Base-by-base conservation (phyloP, 1,139 yeast genomes). In the Scheffersomyces titani region DNA sequence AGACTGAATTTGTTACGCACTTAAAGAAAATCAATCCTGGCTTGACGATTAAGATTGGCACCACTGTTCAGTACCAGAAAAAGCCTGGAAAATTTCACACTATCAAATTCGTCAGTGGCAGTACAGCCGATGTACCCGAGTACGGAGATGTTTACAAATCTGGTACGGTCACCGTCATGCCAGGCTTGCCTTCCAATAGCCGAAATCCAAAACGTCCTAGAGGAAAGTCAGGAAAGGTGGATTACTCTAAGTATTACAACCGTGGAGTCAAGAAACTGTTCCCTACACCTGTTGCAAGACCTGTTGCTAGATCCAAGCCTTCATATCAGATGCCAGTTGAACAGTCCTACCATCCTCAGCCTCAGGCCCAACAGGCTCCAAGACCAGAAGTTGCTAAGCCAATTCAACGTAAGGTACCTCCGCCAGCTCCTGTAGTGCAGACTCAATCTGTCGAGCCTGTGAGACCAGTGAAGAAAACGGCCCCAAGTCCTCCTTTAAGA, bases 1-100 rank as follows among this genome's bases (percentile, higher is more conserved):
- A 96, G 74, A 96, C 99, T 0, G 99, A 96, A 70, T 77, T 96
- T 54, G 77, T 90, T 1, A 87, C 97, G 0, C 90, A 90, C 56
- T 76, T 96, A 70, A 89, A 87, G 69, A 83, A 82, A 61, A 65
- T 88, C 53, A 86, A 87, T 63, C 82, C 84, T 5, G 81, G 83
- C 0, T 74, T 91, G 48, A 77, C 80, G 6, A 82, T 96, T 51
- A 83, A 82, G 53, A 83, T 96, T 62, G 96, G 89, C 2, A 84
- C 90, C 5, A 84, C 90, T 0, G 83, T 96, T 57, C 85, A 84
- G 59, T 96, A 94, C 72, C 91, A 88, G 73, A 96, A 94, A 82
- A 94, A 93, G 69, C 92, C 98, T 0, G 97, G 97, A 3, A 89
- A 89, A 69, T 76, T 82, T 59, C 94, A 92, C 59, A 72, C 83